A percentile compares a stretch with the other conserved stretches of the same genome.
Conservation (phyloP, 768 basidiomycete genomes). For the Suillus alpinus region DNA sequence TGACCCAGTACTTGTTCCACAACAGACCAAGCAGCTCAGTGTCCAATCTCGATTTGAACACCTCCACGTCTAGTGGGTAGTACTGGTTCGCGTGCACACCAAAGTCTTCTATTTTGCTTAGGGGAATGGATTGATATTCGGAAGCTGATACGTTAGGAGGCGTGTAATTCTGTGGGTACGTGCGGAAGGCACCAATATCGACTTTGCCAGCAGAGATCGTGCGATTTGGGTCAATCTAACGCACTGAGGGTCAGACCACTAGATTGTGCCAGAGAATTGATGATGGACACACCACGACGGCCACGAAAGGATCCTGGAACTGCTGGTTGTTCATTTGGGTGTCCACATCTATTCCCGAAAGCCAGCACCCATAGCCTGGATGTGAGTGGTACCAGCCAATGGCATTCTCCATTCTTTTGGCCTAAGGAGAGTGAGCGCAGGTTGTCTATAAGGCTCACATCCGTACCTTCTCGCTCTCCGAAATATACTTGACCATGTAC, state of each 20-base stretch:
- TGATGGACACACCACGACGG: conserved; percentile 74
- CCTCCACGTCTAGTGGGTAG: conserved; percentile 90
- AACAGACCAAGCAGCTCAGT: conserved; percentile 82
- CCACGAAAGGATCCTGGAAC: conserved; percentile 94
- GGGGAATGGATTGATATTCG: conserved; percentile 94
- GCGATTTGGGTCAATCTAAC: conserved; percentile 93
- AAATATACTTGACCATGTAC: conserved; percentile 95
- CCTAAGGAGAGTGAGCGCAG: conserved; percentile 40
- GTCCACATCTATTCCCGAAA: conserved; percentile 97
- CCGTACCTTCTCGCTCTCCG: conserved; percentile 72
- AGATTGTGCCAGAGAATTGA: background rate
- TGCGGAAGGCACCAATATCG: conserved; percentile 98
- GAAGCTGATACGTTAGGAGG: conserved; percentile 68
- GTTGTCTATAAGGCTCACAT: conserved; percentile 1
- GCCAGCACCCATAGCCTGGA: conserved; percentile 99
- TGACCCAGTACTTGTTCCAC: conserved; percentile 99
- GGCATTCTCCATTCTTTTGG: conserved; percentile 79
- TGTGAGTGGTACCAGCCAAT: conserved; percentile 99
- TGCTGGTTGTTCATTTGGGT: conserved; percentile 96
- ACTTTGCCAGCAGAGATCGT: conserved; percentile 98
- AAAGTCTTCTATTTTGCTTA: conserved; percentile 98
- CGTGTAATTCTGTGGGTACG: conserved; percentile 93
- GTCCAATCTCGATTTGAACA: conserved; percentile 92
- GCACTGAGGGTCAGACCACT: background rate
- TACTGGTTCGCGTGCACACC: conserved; percentile 98